phyloP scores from a whole-genome alignment of 192 early-diverging fungal species.

The Backusella sp. region DNA sequence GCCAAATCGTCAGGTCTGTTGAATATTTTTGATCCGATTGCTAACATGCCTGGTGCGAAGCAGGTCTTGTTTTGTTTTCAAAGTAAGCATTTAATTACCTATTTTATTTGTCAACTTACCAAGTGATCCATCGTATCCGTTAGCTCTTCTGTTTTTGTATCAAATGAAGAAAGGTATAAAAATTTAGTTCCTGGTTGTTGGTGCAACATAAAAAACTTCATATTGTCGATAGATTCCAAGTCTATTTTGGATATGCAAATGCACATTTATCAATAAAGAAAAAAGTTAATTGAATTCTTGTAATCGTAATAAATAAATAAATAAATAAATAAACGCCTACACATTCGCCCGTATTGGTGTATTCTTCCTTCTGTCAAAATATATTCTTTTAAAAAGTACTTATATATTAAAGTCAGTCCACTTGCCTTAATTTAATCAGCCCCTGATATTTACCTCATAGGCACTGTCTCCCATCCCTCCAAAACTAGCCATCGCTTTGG shows the following conservation, averaged over 20 bases:
- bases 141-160: neutral
- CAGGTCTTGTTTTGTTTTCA: constrained; percentile 34
- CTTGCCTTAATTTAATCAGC: neutral
- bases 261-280: neutral
- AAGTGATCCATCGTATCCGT: constrained; percentile 27
- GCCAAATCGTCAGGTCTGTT: constrained; percentile 40
- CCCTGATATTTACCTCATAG: constrained; percentile 45
- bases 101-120: constrained; percentile 1
- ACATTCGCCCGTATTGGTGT: constrained; percentile 22
- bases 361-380: constrained; percentile 33
- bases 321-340: constrained; percentile 4
- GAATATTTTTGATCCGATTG: constrained; percentile 47
- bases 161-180: constrained; percentile 11
- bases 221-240: constrained; percentile 25
- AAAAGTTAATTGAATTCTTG: neutral
- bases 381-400: constrained; percentile 58
- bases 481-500: constrained; percentile 23
- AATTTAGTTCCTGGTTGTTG: constrained; percentile 13
- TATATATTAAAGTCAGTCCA: neutral
- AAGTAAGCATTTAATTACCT: neutral
- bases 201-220: constrained; percentile 24
- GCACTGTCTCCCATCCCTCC: constrained; percentile 51
- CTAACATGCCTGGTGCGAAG: constrained; percentile 49
- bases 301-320: too few relatives aligned
- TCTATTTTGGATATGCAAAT: constrained; percentile 10